Evolutionary conservation across 1,284 basidiomycete genomes (phyloP), one percentile per base, ranked within the genome.

Genomic region (Retiboletus flavoniger): DNA sequence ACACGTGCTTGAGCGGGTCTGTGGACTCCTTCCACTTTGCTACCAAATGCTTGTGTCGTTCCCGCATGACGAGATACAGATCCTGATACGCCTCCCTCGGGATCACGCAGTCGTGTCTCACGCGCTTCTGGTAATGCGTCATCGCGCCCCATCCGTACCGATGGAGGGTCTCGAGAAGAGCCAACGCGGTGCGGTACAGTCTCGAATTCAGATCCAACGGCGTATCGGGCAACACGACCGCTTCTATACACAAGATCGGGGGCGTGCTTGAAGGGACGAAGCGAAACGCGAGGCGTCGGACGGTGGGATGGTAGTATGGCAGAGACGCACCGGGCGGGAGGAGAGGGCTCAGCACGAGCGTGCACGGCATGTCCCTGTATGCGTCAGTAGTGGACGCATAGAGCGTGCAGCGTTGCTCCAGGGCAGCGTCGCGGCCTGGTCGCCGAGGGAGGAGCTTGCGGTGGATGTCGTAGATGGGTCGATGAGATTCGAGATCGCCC

Each of bases 1-100:
- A 94, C 5, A 95, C 90, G 70, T 95, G 91, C 71, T 95, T 92
- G 48, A 86, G 66, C 8, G 92, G 88, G 75, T 95, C 86, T 0
- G 93, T 90, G 2, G 77, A 80, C 61, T 95, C 93, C 43, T 81
- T 77, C 85, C 95, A 98, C 5, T 81, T 77, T 60, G 79, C 74
- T 2, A 89, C 83, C 11, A 93, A 72, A 60, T 87, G 79, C 58
- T 88, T 90, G 73, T 97, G 85, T 21, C 89, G 78, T 59, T 91
- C 88, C 53, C 95, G 85, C 78, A 98, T 87, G 1, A 83, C 63
- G 32, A 95, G 81, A 64, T 98, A 99, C 4, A 95, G 70, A 68
- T 98, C 95, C 63, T 97, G 95, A 64, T 95, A 98, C 4, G 74
- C 69, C 51, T 93, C 89, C 21, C 90, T 77, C 0, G 85, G 79